These are phyloP conservation scores for Ceriops zippeliana DNA, from an alignment of 345 rosid genomes.

Conservation along the genomic window DNA sequence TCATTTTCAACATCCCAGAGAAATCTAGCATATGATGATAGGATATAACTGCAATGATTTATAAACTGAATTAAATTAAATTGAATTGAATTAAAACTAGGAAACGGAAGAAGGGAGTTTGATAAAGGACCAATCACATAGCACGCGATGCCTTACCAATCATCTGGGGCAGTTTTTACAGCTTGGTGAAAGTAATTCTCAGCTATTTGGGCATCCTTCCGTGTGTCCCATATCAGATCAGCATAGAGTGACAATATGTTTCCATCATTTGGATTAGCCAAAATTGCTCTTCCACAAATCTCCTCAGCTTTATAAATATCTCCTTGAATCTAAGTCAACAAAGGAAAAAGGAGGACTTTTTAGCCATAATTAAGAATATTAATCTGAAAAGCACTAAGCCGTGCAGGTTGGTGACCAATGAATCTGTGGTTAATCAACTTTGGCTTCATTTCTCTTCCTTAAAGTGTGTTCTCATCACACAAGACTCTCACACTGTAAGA, in stretches of 20 bases:
- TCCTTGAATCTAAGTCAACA: slow-evolving; percentile 41
- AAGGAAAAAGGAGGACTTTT: not conserved
- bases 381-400: too few species aligned
- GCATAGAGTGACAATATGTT: slow-evolving; percentile 52
- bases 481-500: too few species aligned
- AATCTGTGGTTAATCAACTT: too few species aligned
- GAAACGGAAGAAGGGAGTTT: not conserved
- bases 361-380: too few species aligned
- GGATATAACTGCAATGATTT: slow-evolving; percentile 46
- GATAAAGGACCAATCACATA: not conserved
- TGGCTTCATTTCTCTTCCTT: too few species aligned
- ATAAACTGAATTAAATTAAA: not conserved
- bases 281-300: slow-evolving; percentile 57
- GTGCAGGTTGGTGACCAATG: too few species aligned
- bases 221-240: slow-evolving; percentile 54
- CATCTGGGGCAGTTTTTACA: slow-evolving; percentile 50
- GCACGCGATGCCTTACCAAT: slow-evolving; percentile 39
- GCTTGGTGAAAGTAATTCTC: slow-evolving; percentile 57
- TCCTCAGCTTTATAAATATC: slow-evolving; percentile 62
- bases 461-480: too few species aligned
- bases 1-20: slow-evolving; percentile 64
- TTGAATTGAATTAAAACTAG: too few species aligned
- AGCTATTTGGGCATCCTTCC: slow-evolving; percentile 49
- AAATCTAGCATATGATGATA: slow-evolving; percentile 70
- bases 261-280: slow-evolving; percentile 59